Conservation (phyloP, 2,329 filamentous ascomycete species). For the Verticillium zaregamsianum region DNA sequence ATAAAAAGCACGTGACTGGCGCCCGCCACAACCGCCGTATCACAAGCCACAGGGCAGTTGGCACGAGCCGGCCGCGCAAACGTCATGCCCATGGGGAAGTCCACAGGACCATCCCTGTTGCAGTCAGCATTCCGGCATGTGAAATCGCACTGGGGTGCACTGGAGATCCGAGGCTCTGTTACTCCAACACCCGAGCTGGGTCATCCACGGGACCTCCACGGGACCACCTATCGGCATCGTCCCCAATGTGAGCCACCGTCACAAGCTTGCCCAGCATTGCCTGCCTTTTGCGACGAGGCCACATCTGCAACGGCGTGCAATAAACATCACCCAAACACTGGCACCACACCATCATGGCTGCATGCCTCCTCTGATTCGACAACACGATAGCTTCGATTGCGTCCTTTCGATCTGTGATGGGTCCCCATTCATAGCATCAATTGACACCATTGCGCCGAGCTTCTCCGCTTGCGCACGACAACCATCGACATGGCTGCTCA, state of each 20-base stretch:
- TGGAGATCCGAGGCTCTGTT: neutral
- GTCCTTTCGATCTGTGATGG: constrained; percentile 8
- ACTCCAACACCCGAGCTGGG: constrained; percentile 2
- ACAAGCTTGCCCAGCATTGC: neutral
- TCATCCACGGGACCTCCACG: neutral
- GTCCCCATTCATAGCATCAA: constrained; percentile 7
- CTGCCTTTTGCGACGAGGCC: neutral
- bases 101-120: neutral
- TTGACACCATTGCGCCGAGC: neutral
- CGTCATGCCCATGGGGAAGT: neutral
- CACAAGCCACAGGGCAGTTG: neutral
- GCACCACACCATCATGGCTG: neutral
- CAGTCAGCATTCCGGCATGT: constrained; percentile 3
- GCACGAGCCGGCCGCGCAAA: neutral
- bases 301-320: neutral
- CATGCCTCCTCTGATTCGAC: neutral
- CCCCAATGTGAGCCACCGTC: neutral
- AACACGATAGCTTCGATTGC: neutral
- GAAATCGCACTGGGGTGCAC: constrained; percentile 1
- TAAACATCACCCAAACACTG: neutral
- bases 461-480: constrained; percentile 12
- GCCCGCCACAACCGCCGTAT: neutral
- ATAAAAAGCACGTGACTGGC: neutral
- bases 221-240: neutral
- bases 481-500: constrained; percentile 69